phyloP scores from a whole-genome alignment of 768 basidiomycete genomes.

The Vararia minispora region DNA sequence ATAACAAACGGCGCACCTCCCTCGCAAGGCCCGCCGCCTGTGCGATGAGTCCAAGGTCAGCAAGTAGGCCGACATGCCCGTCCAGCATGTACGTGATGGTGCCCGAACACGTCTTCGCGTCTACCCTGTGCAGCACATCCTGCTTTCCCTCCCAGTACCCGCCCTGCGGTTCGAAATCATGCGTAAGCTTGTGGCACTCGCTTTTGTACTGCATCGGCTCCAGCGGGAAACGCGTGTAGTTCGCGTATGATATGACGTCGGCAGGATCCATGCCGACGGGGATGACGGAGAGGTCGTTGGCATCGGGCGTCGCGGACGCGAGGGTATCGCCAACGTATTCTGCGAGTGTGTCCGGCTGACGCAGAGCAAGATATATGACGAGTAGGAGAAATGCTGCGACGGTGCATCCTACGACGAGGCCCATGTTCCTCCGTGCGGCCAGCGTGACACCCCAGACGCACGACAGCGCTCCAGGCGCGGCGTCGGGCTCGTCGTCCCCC shows the following conservation, averaged over 20 bases:
- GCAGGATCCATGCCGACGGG: constrained; percentile 8
- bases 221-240: constrained; percentile 49
- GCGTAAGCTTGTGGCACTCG: constrained; percentile 42
- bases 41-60: constrained; percentile 56
- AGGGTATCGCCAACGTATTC: no score
- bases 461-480: constrained; percentile 6
- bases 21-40: constrained; percentile 56
- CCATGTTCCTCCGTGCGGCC: no score
- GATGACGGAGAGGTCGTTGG: constrained; percentile 10
- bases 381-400: no score
- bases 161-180: constrained; percentile 35
- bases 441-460: no score
- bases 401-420: no score
- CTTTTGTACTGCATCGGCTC: constrained; percentile 41
- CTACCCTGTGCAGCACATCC: constrained; percentile 22
- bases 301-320: constrained; percentile 6
- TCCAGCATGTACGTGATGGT: constrained; percentile 67
- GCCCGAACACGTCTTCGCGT: constrained; percentile 33
- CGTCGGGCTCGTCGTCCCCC: constrained; percentile 26
- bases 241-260: constrained; percentile 38
- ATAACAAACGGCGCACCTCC: constrained; percentile 32
- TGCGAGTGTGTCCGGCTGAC: no score
- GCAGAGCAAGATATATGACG: no score
- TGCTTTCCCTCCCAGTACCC: constrained; percentile 38
- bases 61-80: constrained; percentile 51